These are phyloP conservation scores for Corylus heterophylla DNA, from an alignment of 306 rosid genomes.

Conservation along the genomic window DNA sequence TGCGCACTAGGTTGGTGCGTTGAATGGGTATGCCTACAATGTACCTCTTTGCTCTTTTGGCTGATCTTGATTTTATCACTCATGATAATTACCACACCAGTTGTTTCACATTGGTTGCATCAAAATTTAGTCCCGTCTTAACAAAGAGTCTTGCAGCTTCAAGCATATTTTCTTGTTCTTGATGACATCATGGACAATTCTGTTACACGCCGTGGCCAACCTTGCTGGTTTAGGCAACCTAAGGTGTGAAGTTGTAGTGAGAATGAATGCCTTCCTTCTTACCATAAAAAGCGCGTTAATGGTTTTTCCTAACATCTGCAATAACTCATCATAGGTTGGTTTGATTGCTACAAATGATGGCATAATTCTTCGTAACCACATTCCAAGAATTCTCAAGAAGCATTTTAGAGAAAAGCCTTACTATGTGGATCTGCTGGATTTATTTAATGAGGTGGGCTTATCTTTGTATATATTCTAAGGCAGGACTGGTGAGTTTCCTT, in stretches of 20 bases:
- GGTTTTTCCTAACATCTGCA: slow-evolving; percentile 12
- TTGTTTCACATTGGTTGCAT: not conserved
- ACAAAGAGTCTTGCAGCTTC: slow-evolving; percentile 47
- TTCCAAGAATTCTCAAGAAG: slow-evolving; percentile 70
- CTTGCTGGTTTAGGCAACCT: slow-evolving; percentile 62
- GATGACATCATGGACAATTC: slow-evolving; percentile 63
- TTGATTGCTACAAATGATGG: slow-evolving; percentile 87
- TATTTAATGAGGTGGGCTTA: slow-evolving; percentile 76
- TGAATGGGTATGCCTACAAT: slow-evolving; percentile 49
- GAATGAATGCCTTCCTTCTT: not conserved
- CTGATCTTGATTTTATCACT: slow-evolving; percentile 13
- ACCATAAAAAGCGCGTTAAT: not conserved
- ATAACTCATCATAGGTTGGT: slow-evolving; percentile 59
- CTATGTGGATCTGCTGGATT: slow-evolving; percentile 82
- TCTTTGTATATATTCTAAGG: slow-evolving; percentile 4
- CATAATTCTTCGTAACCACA: slow-evolving; percentile 72
- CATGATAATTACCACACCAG: slow-evolving; percentile 6
- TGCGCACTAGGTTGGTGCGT: slow-evolving; percentile 64
- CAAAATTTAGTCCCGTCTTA: not conserved
- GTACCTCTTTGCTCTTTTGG: not conserved
- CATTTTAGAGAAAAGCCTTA: slow-evolving; percentile 81
- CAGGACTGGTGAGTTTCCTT: not conserved
- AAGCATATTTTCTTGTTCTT: slow-evolving; percentile 66
- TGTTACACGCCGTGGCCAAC: slow-evolving; percentile 58
- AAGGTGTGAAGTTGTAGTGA: slow-evolving; percentile 38